phyloP scores from a whole-genome alignment of 257 asterid species.

The Anisodus tanguticus region DNA sequence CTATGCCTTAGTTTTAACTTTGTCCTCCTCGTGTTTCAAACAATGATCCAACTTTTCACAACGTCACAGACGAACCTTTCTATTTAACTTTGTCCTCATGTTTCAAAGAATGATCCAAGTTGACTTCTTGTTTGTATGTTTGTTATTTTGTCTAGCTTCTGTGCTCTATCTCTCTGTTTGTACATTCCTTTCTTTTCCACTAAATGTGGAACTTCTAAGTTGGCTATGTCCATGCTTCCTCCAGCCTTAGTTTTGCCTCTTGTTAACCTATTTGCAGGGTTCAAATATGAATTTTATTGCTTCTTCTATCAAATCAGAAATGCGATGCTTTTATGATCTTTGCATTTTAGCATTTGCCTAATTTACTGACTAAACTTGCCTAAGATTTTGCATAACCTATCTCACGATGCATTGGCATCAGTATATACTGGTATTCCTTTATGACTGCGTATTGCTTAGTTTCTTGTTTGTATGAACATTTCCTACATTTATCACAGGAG shows the following conservation, averaged over 20 bases:
- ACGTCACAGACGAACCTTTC: too few species aligned
- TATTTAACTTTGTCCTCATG: too few species aligned
- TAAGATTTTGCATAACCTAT: neutral
- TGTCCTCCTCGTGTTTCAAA: neutral
- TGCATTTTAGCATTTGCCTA: neutral
- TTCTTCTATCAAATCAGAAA: neutral
- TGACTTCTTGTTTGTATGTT: slow-evolving; percentile 7
- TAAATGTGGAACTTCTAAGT: neutral
- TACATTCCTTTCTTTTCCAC: neutral
- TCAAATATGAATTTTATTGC: neutral
- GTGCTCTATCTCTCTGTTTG: neutral
- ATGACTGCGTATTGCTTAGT: neutral
- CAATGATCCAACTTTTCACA: too few species aligned
- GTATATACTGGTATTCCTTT: neutral
- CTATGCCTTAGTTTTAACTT: neutral
- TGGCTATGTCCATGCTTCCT: neutral
- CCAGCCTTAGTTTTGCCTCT: neutral
- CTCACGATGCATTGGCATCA: neutral
- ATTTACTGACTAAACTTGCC: neutral
- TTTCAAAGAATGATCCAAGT: neutral
- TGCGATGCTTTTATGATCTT: neutral
- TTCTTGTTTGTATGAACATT: neutral
- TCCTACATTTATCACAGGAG: neutral
- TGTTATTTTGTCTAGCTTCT: neutral
- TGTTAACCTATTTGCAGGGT: neutral